A percentile compares a stretch with the other conserved stretches of the same genome.
phyloP scores from a whole-genome alignment of 1,284 basidiomycete species.

The Malassezia arunalokei region DNA sequence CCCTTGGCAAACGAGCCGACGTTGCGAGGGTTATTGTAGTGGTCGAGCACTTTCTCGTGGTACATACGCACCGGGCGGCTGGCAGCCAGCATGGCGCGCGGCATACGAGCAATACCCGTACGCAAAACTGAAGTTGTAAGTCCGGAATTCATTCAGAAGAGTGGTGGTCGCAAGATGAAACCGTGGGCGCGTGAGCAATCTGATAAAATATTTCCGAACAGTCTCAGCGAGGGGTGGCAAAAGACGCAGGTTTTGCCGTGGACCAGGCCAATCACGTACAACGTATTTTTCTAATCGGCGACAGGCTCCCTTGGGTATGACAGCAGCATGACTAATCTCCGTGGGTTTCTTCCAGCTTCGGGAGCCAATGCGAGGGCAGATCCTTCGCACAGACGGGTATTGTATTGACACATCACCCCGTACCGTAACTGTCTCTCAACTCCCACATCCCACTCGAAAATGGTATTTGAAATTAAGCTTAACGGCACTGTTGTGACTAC shows the following conservation, averaged over 20 bases:
- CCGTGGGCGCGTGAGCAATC: background rate
- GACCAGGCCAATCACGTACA: too few relatives aligned
- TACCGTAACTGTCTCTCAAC: background rate
- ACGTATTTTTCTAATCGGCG: too few relatives aligned
- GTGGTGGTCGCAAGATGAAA: conserved; percentile 4
- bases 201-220: background rate
- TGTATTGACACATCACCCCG: background rate
- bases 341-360: too few relatives aligned
- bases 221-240: too few relatives aligned
- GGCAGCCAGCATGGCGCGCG: background rate
- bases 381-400: too few relatives aligned
- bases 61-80: conserved; percentile 19
- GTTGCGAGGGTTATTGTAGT: conserved; percentile 46
- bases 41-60: conserved; percentile 46
- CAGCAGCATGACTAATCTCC: too few relatives aligned
- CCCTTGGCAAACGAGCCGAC: conserved; percentile 84
- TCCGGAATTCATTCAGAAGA: background rate
- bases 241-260: too few relatives aligned
- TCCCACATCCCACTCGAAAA: background rate
- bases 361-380: too few relatives aligned
- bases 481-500: conserved; percentile 51
- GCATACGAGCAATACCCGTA: background rate
- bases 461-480: conserved; percentile 23
- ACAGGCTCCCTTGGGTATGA: too few relatives aligned
- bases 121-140: background rate